Evolutionary conservation across 345 rosid genomes (phyloP).

Genomic region (Melaleuca quinquenervia): DNA sequence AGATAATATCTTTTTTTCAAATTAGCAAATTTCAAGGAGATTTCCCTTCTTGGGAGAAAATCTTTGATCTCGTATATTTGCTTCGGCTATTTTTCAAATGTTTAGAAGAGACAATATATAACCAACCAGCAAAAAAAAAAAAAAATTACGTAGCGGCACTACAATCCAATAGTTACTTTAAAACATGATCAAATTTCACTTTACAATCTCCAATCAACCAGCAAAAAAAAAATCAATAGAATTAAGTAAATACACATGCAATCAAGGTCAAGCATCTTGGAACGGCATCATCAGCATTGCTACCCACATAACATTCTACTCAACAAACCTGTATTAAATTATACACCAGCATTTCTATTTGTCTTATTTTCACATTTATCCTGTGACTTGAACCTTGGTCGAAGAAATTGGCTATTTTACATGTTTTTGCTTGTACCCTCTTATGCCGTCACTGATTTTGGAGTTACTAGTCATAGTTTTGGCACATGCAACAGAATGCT

Average conservation of each 20-base stretch:
- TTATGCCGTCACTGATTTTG: background rate
- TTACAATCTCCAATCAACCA: no score
- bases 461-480: background rate
- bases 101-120: no score
- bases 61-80: no score
- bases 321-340: background rate
- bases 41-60: no score
- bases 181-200: no score
- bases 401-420: background rate
- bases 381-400: background rate
- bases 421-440: background rate
- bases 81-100: no score
- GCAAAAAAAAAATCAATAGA: no score
- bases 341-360: background rate
- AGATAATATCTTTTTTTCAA: no score
- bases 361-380: background rate
- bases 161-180: no score
- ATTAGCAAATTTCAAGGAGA: no score
- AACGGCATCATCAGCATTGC: slow-evolving; percentile 26
- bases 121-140: no score
- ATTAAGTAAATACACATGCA: background rate
- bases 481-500: background rate
- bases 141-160: no score
- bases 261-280: slow-evolving; percentile 38
- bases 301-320: slow-evolving; percentile 4